Conservation (phyloP, 2,329 filamentous ascomycete genomes). For the Talaromyces sp. region DNA sequence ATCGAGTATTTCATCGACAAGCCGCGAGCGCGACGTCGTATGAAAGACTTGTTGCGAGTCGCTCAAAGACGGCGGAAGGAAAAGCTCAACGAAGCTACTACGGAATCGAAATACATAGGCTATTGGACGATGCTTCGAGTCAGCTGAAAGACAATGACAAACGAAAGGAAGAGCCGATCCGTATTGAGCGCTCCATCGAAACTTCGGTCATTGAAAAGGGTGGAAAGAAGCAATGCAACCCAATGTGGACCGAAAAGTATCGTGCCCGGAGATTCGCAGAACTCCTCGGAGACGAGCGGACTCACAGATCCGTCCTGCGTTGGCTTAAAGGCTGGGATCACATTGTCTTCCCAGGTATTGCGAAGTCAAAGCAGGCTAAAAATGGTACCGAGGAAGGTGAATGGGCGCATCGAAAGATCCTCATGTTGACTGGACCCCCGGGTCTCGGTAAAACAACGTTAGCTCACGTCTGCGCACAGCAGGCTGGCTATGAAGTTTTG, state of each 20-base stretch:
- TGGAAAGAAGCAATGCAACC: slow-evolving; percentile 29
- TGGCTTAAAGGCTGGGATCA: slow-evolving; percentile 96
- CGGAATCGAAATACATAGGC: slow-evolving; percentile 81
- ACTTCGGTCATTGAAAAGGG: slow-evolving; percentile 18
- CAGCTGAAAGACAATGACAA: slow-evolving; percentile 46
- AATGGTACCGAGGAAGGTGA: slow-evolving; percentile 56
- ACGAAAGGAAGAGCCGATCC: not conserved
- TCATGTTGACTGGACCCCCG: slow-evolving; percentile 85
- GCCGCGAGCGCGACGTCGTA: slow-evolving; percentile 40
- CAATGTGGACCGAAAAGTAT: slow-evolving; percentile 95
- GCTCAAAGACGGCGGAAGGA: slow-evolving; percentile 48
- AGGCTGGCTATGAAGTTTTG: slow-evolving; percentile 92
- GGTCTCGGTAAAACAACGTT: slow-evolving; percentile 94
- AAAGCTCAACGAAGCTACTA: slow-evolving; percentile 67
- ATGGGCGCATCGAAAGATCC: slow-evolving; percentile 75
- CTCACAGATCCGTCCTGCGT: slow-evolving; percentile 79
- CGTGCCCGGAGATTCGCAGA: slow-evolving; percentile 87
- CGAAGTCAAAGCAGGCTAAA: slow-evolving; percentile 55
- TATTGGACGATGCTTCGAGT: slow-evolving; percentile 66
- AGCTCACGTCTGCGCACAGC: slow-evolving; percentile 89
- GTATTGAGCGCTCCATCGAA: slow-evolving; percentile 34
- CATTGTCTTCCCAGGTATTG: slow-evolving; percentile 77
- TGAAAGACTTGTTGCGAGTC: slow-evolving; percentile 50
- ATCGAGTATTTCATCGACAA: slow-evolving; percentile 40
- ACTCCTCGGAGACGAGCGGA: slow-evolving; percentile 88